phyloP scores from a whole-genome alignment of 2,329 filamentous ascomycete species.

The Diaporthe sp. region DNA sequence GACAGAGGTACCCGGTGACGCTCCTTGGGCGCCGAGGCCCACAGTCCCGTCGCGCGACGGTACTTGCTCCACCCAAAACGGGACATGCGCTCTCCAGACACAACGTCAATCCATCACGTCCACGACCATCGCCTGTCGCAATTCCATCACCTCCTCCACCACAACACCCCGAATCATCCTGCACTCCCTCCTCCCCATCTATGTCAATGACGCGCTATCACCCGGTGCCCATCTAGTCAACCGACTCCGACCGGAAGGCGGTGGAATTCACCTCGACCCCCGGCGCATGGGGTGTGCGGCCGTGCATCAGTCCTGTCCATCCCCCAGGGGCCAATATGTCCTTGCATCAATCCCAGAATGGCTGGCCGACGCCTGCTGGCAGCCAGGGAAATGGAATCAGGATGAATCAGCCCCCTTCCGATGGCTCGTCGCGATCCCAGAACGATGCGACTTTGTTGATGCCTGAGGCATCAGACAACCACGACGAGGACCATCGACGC shows the following conservation, averaged over 20 bases:
- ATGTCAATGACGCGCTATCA: conserved; percentile 65
- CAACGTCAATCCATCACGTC: conserved; percentile 70
- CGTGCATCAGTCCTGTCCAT: conserved; percentile 61
- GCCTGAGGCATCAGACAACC: conserved; percentile 73
- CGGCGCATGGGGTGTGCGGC: conserved; percentile 69
- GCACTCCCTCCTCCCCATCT: conserved; percentile 63
- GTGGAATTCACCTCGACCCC: conserved; percentile 64
- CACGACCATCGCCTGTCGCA: conserved; percentile 61
- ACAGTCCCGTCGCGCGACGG: conserved; percentile 36
- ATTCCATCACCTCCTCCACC: conserved; percentile 66
- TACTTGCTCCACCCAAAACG: conserved; percentile 38
- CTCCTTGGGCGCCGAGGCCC: conserved; percentile 28
- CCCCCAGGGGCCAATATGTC: conserved; percentile 72
- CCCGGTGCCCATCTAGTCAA: conserved; percentile 64
- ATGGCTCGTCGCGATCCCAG: conserved; percentile 66
- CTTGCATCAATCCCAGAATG: conserved; percentile 74
- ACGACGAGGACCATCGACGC: conserved; percentile 79
- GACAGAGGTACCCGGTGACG: conserved; percentile 35
- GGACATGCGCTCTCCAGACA: conserved; percentile 53
- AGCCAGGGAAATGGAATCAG: conserved; percentile 62
- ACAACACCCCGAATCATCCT: conserved; percentile 52
- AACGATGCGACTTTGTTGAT: conserved; percentile 65
- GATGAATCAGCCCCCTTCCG: conserved; percentile 72
- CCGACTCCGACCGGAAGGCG: conserved; percentile 60
- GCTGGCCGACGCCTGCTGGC: conserved; percentile 73